Evolutionary conservation across 495 filamentous ascomycete species (phyloP).

Genomic region (Bombardia bombarda): DNA sequence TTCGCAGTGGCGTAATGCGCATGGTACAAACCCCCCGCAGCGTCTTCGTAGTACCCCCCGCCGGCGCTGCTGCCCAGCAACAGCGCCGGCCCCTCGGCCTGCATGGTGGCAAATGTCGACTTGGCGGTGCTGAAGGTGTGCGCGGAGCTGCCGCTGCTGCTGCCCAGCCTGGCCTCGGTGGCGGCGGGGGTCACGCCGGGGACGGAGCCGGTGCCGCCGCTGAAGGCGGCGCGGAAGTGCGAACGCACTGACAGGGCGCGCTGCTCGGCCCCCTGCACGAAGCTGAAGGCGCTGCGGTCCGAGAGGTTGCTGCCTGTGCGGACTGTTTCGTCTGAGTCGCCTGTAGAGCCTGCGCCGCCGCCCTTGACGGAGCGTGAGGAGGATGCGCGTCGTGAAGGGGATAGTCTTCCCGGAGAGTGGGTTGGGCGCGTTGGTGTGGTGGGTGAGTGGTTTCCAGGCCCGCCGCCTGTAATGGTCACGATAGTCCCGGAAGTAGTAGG

Average conservation of each 20-base stretch:
- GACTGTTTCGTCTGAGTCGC: conserved; percentile 1
- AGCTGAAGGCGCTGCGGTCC: conserved; percentile 30
- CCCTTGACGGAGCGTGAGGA: conserved; percentile 1
- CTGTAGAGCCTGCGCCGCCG: background rate
- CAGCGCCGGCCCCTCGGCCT: conserved; percentile 58
- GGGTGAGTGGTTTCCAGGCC: no score
- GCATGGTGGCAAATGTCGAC: conserved; percentile 51
- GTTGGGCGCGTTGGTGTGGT: background rate
- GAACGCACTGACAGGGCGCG: background rate
- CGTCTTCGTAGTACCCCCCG: background rate
- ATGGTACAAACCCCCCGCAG: no score
- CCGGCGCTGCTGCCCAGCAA: conserved; percentile 30
- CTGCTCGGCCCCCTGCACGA: conserved; percentile 10
- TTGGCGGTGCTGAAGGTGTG: conserved; percentile 63
- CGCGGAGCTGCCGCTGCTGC: conserved; percentile 23
- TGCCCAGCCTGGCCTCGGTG: conserved; percentile 6
- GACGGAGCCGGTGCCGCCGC: no score
- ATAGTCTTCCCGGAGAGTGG: background rate
- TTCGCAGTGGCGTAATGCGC: no score
- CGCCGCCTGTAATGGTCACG: no score
- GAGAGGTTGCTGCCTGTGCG: conserved; percentile 33
- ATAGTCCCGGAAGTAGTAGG: no score
- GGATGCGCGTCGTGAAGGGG: conserved; percentile 6
- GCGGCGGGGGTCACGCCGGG: conserved; percentile 14
- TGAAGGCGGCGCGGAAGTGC: conserved; percentile 11